A percentile compares a stretch with the other conserved stretches of the same genome.
Conservation (phyloP, 768 basidiomycete genomes). For the Trametes elegans region DNA sequence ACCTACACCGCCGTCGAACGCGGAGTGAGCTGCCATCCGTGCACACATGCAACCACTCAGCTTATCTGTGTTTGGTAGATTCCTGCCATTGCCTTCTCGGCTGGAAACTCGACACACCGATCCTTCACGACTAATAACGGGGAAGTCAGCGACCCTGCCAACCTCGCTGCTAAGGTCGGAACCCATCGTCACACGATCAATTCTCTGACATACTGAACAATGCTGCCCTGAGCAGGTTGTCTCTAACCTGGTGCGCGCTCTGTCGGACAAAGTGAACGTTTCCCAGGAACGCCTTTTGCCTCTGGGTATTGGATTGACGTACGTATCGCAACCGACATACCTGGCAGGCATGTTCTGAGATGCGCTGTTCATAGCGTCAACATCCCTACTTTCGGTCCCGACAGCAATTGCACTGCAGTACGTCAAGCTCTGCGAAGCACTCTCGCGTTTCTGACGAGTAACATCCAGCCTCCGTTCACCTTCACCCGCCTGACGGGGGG, state of each 20-base stretch:
- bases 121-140: conserved; percentile 31
- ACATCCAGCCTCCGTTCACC: conserved; percentile 28
- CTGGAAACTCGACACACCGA: conserved; percentile 29
- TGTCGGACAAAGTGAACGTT: conserved; percentile 24
- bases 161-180: conserved; percentile 26
- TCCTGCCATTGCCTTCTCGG: conserved; percentile 32
- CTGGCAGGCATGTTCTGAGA: background rate
- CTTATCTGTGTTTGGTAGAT: conserved; percentile 13
- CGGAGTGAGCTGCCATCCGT: conserved; percentile 20
- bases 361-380: conserved; percentile 22
- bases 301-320: conserved; percentile 30
- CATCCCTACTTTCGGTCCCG: conserved; percentile 26
- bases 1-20: conserved; percentile 30
- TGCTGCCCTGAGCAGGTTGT: conserved; percentile 3
- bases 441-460: background rate
- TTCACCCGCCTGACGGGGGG: conserved; percentile 33
- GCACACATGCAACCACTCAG: background rate
- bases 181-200: background rate
- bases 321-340: background rate
- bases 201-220: background rate
- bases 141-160: conserved; percentile 28
- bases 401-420: conserved; percentile 25
- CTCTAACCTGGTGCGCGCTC: conserved; percentile 28
- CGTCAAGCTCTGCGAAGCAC: background rate
- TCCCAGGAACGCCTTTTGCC: conserved; percentile 26